These are phyloP conservation scores for Lablab purpureus DNA, from an alignment of 306 rosid species.

Conservation along the genomic window DNA sequence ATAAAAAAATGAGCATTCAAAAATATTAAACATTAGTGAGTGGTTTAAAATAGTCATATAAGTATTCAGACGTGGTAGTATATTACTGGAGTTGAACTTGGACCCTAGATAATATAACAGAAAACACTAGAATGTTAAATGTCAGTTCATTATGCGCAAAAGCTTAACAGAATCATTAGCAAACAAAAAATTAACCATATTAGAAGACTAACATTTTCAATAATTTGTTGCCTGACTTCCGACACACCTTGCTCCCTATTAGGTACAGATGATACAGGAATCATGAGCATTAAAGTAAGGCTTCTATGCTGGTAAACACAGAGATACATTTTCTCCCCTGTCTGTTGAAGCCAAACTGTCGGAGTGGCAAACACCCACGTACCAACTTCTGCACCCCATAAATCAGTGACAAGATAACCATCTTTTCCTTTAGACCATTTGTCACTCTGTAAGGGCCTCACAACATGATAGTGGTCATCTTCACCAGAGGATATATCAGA, in stretches of 20 bases:
- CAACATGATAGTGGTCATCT: slow-evolving; percentile 59
- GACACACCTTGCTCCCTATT: slow-evolving; percentile 88
- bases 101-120: slow-evolving; percentile 24
- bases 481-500: slow-evolving; percentile 51
- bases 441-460: slow-evolving; percentile 77
- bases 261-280: slow-evolving; percentile 76
- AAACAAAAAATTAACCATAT: slow-evolving; percentile 32
- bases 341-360: slow-evolving; percentile 76
- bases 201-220: slow-evolving; percentile 81
- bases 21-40: neutral
- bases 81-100: slow-evolving; percentile 12
- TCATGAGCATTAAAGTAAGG: slow-evolving; percentile 81
- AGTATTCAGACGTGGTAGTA: neutral
- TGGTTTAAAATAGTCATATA: neutral
- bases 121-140: slow-evolving; percentile 1
- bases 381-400: slow-evolving; percentile 90
- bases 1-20: neutral
- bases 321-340: slow-evolving; percentile 85
- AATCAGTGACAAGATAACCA: slow-evolving; percentile 90
- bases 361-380: slow-evolving; percentile 68
- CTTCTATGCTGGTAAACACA: slow-evolving; percentile 85
- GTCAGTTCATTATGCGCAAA: slow-evolving; percentile 32
- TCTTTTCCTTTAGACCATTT: slow-evolving; percentile 97
- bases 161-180: neutral
- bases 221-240: slow-evolving; percentile 72